Base-by-base conservation (phyloP, 208 protist genomes). In the Leishmania lainsoni region DNA sequence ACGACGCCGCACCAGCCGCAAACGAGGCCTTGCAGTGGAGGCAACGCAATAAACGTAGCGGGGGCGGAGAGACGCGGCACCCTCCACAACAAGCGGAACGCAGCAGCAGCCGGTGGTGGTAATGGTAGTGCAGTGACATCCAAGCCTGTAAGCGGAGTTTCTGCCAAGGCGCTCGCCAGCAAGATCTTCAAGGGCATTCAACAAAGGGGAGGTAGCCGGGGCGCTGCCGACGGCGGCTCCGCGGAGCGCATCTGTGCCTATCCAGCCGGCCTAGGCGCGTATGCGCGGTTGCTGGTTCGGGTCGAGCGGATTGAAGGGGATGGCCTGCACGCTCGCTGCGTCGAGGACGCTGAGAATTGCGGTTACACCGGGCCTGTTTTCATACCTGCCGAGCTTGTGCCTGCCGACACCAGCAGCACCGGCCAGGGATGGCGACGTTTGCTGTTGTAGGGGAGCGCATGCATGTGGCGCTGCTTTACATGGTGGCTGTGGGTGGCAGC, bases 371-470 rank as follows among this genome's bases (percentile, higher is more conserved):
- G 80, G 5, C 80, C 87, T 4, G 79, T 93, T 14, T 90, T 96
- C 78, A 81, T 96, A 42, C 92, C 92, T 17, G 84, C 88, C n/a
- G 69, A 81, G 22, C 87, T 94, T 65, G 84, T 96, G 16, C 92
- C 92, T 10, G 61, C 81, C 5, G 84, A 26, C 42, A 66, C 42
- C 73, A 51, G 51, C 66, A 58, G 29, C 63, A 70, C 68, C 65
- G 80, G 70, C 26, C 74, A 81, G 29, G 81, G 83, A 39, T 96
- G 93, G 93, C 73, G 74, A 79, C 81, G 39, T 95, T 90, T 84
- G 91, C 91, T 59, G 92, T 97, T 54, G 86, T 86, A 12, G 91
- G 91, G 39, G 93, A 97, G 78, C 83, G 87, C 35, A 93, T 97
- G 90, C 88, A 86, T 48, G 93, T 93, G 42, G 83, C 86, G 29